These are phyloP conservation scores for Thalassiosira ordinaria DNA, from an alignment of 352 stramenopile species.

Conservation along the genomic window DNA sequence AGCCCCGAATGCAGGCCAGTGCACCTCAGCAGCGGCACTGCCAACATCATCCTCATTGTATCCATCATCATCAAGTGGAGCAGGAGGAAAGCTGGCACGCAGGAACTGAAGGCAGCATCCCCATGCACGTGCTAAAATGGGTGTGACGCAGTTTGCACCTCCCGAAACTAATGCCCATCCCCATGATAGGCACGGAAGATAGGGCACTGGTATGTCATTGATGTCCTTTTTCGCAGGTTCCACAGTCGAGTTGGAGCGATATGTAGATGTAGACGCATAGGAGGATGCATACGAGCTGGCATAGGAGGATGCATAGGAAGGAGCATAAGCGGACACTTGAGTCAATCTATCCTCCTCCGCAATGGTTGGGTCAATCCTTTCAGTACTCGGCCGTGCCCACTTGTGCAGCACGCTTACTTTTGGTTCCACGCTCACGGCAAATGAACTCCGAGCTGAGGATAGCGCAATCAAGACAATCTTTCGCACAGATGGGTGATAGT, in stretches of 20 bases:
- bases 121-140: conserved; percentile 92
- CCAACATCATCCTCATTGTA: conserved; percentile 75
- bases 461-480: conserved; percentile 83
- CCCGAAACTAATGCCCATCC: conserved; percentile 89
- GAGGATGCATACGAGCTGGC: conserved; percentile 29
- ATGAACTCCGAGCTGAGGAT: conserved; percentile 91
- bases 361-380: conserved; percentile 72
- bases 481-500: conserved; percentile 47
- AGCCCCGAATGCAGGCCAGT: conserved; percentile 93
- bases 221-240: conserved; percentile 9
- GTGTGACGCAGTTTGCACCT: conserved; percentile 89
- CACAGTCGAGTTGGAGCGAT: conserved; percentile 17
- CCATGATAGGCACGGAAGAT: conserved; percentile 93
- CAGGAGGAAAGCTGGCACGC: conserved; percentile 69
- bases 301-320: conserved; percentile 12
- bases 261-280: conserved; percentile 37
- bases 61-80: too few species aligned
- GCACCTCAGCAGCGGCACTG: too few species aligned
- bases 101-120: conserved; percentile 93
- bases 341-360: conserved; percentile 32
- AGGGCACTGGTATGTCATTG: conserved; percentile 33
- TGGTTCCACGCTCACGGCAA: conserved; percentile 94
- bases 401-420: conserved; percentile 93
- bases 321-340: background rate
- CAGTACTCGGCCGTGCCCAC: conserved; percentile 90